These are phyloP conservation scores for Protea cynaroides DNA, from an alignment of 164 flowering plant species.

Conservation along the genomic window DNA sequence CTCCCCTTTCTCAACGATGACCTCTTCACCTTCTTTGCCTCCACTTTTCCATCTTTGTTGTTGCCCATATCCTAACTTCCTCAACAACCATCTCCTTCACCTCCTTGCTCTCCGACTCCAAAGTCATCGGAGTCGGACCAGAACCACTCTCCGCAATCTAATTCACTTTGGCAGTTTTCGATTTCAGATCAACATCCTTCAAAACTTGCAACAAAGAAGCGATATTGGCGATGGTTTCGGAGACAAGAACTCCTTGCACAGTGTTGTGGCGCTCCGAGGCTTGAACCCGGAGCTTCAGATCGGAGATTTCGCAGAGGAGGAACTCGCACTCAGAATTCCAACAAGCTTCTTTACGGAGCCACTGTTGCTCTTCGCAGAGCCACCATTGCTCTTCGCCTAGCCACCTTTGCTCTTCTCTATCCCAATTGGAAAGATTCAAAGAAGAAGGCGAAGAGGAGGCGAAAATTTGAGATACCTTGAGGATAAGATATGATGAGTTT, in stretches of 20 bases:
- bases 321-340: conserved; percentile 66
- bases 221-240: conserved; percentile 30
- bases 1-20: conserved; percentile 52
- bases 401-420: conserved; percentile 28
- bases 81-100: conserved; percentile 29
- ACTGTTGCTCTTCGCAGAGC: conserved; percentile 81
- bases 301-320: conserved; percentile 42
- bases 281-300: conserved; percentile 44
- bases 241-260: conserved; percentile 17
- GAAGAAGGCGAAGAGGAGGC: no score
- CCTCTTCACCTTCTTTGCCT: conserved; percentile 23
- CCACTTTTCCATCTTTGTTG: conserved; percentile 6
- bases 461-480: no score
- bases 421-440: conserved; percentile 8
- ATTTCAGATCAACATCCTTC: conserved; percentile 31
- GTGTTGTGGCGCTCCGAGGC: conserved; percentile 30
- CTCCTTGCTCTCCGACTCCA: no score
- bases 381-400: conserved; percentile 54
- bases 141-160: no score
- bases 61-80: conserved; percentile 34
- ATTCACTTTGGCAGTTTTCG: conserved; percentile 18
- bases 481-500: no score
- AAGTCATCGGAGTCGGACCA: no score
- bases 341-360: conserved; percentile 66
- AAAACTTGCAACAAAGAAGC: conserved; percentile 31